Base-by-base conservation (phyloP, 805 yeast species). In the Starmerella etchellsii region DNA sequence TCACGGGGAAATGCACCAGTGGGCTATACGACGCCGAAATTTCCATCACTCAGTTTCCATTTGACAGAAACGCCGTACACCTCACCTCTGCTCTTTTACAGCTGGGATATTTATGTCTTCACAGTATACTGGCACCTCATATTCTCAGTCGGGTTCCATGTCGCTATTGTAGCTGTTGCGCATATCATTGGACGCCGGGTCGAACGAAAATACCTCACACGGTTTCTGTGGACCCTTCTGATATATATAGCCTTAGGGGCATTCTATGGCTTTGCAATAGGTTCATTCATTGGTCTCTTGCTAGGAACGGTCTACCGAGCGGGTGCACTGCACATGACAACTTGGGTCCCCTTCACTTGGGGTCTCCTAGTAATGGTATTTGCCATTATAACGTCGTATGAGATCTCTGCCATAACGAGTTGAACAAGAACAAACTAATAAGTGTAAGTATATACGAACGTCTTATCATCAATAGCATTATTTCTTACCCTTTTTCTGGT, bases 321-420 rank as follows among this genome's bases (percentile, higher is more conserved):
- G 0, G 94, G 94, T 0, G 68, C 79, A 20, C 74, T 88, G 52
- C 71, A 80, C 19, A 82, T 91, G 93, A 78, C 93, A 11, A 82
- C 96, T 0, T 88, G 98, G 98, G 74, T 88, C 7, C 97, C 98
- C 0, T 69, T 88, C 49, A 71, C 80, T 41, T 82, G 87, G 74
- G 93, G 76, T 0, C 59, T 80, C 2, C 70, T 80, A 4, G 76
- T 75, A 50, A 67, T 81, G 5, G 55, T 84, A 32, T 81, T 72
- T 58, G 74, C 80, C 54, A 68, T 83, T 27, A 65, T 78, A 26
- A 70, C 77, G 8, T 70, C 81, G 5, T 83, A 80, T 56, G 73
- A 81, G 42, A 67, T 74, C 44, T 70, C 71, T 34, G 59, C 73
- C 14, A 36, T 40, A n/a, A n/a, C n/a, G n/a, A n/a, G n/a, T n/a